Base-by-base conservation (phyloP, 129 eudicot genomes). In the Helianthus tuberosus region DNA sequence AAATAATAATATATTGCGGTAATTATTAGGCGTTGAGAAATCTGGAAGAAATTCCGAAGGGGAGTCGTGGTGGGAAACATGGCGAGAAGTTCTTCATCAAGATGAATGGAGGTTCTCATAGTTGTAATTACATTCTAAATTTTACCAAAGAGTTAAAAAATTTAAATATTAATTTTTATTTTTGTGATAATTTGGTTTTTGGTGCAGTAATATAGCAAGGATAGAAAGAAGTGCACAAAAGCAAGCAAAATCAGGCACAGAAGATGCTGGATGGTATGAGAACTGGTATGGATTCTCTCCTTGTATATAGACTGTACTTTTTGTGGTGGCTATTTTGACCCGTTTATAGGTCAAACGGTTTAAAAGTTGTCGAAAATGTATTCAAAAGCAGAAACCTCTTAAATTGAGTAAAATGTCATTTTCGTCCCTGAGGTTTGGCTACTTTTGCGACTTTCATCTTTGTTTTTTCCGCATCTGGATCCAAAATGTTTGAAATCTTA, bases 11-110 rank as follows among this genome's bases (percentile, higher is more conserved):
- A 43, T 36, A 35, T 7, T 50, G 55, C 16, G 25, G 13, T 44
- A 12, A n/a, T 13, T 36, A 1, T 35, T 36, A 93, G 96, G 98
- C 14, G 96, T 93, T 10, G 98, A 93, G 71, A 93, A 93, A 82
- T 93, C 98, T 66, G 98, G 98, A 78, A 93, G 79, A 79, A 93
- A 93, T 84, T 74, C 89, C 20, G 92, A 86, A 83, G 98, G 98
- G 75, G 98, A 89, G 79, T 83, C 90, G 29, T 93, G 98, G 98
- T 89, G 95, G 98, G 98, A 93, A 82, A 93, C 98, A 71, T 93
- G 98, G 98, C 87, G 93, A 84, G 98, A 93, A 93, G 96, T 89
- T 84, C 94, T 93, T 52, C 90, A 93, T 81, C 98, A 93, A 80
- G 96, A 93, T 69, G 98, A 93, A 75, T 93, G 96, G 98, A 93